Conservation (phyloP, 257 asterid species). For the Schizonepeta tenuifolia region DNA sequence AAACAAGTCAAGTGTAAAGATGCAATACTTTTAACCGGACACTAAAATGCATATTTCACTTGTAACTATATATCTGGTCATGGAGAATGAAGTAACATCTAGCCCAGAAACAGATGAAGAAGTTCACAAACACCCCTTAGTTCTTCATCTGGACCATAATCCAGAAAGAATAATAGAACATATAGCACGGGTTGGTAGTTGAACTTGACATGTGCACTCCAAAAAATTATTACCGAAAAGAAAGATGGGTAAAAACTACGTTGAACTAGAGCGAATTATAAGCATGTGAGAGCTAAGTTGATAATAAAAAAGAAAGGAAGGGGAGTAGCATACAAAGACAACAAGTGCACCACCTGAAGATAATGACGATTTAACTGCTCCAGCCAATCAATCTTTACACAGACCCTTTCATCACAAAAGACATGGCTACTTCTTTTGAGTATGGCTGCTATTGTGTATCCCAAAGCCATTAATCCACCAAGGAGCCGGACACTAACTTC, state of each 20-base stretch:
- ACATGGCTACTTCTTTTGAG: conserved; percentile 95
- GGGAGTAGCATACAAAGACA: not conserved
- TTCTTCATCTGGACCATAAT: not conserved
- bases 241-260: not conserved
- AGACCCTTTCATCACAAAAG: conserved; percentile 78
- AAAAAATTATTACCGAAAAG: not conserved
- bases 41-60: not conserved
- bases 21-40: not conserved
- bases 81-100: not conserved
- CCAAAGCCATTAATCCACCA: conserved; percentile 99
- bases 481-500: conserved; percentile 98
- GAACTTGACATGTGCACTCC: not conserved
- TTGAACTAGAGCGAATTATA: not conserved
- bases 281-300: not conserved
- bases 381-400: conserved; percentile 93
- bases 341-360: conserved; percentile 66
- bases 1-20: conserved; percentile 1
- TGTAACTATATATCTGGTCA: not conserved
- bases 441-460: conserved; percentile 95
- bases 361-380: conserved; percentile 92
- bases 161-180: conserved; percentile 10
- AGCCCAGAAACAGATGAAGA: not conserved
- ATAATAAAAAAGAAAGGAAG: conserved; percentile 11
- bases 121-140: conserved; percentile 9
- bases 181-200: not conserved